Evolutionary conservation across 768 basidiomycete species (phyloP).

Genomic region (Termitomyces heimii): DNA sequence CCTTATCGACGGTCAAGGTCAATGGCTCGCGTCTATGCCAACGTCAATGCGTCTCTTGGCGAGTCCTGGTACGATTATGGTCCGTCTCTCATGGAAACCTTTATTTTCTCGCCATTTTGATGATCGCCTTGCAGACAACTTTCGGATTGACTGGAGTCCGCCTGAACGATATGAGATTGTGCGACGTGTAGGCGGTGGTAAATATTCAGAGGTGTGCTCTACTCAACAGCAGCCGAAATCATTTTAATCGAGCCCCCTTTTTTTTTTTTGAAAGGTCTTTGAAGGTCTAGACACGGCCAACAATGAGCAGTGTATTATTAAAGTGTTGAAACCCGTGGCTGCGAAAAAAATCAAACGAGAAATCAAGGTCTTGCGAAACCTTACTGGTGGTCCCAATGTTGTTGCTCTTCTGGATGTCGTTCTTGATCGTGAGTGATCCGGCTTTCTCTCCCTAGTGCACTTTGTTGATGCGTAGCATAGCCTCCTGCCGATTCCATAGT

Average conservation of each 20-base stretch:
- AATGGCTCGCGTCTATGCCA: constrained; percentile 48
- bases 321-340: constrained; percentile 69
- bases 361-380: constrained; percentile 66
- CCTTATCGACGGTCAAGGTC: constrained; percentile 8
- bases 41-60: constrained; percentile 54
- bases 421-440: constrained; percentile 36
- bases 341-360: constrained; percentile 71
- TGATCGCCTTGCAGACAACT: constrained; percentile 36
- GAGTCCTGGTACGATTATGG: constrained; percentile 62
- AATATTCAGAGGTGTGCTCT: constrained; percentile 55
- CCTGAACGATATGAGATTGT: constrained; percentile 65
- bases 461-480: constrained; percentile 10
- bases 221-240: background rate
- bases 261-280: constrained; percentile 42
- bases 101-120: background rate
- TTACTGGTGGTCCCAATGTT: constrained; percentile 68
- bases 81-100: constrained; percentile 19
- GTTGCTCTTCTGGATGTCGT: constrained; percentile 64
- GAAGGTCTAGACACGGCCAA: constrained; percentile 53
- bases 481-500: constrained; percentile 54
- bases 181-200: constrained; percentile 56
- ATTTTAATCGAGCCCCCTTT: background rate
- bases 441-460: background rate
- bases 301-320: constrained; percentile 54
- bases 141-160: constrained; percentile 57